Percentiles rank a stretch among this genome's conserved stretches.
phyloP scores from a whole-genome alignment of 1,139 yeast genomes.

The Kodamaea plutei region DNA sequence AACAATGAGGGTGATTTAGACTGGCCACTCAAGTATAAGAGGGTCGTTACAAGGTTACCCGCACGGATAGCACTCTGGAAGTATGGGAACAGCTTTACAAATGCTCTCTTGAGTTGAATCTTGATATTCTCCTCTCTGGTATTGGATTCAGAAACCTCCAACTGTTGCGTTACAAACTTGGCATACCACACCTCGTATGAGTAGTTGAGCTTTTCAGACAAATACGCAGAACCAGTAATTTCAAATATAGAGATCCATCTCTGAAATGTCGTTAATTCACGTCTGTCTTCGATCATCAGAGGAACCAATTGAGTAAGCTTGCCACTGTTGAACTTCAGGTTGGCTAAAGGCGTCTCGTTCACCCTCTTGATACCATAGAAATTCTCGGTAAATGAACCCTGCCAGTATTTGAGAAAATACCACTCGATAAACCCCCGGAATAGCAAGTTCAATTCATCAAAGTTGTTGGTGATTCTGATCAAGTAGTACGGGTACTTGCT shows the following conservation, averaged over 20 bases:
- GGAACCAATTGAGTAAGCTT: constrained; percentile 44
- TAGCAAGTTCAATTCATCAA: constrained; percentile 70
- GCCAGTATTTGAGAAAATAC: constrained; percentile 69
- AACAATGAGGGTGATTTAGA: constrained; percentile 62
- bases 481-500: constrained; percentile 71
- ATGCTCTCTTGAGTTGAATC: constrained; percentile 36
- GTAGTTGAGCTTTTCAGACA: constrained; percentile 64
- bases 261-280: constrained; percentile 55
- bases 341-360: constrained; percentile 36
- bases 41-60: constrained; percentile 54
- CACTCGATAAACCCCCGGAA: constrained; percentile 70
- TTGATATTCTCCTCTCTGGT: constrained; percentile 26
- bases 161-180: constrained; percentile 47
- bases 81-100: constrained; percentile 61
- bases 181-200: constrained; percentile 64
- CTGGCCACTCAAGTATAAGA: constrained; percentile 66
- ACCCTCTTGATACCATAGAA: constrained; percentile 85
- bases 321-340: constrained; percentile 25
- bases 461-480: constrained; percentile 58
- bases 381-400: constrained; percentile 84
- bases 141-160: constrained; percentile 29
- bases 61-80: constrained; percentile 46
- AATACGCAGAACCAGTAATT: constrained; percentile 63
- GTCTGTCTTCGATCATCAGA: constrained; percentile 48
- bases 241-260: constrained; percentile 56